Evolutionary conservation across 2,329 filamentous ascomycete species (phyloP).

Genomic region (Chalara sp.): DNA sequence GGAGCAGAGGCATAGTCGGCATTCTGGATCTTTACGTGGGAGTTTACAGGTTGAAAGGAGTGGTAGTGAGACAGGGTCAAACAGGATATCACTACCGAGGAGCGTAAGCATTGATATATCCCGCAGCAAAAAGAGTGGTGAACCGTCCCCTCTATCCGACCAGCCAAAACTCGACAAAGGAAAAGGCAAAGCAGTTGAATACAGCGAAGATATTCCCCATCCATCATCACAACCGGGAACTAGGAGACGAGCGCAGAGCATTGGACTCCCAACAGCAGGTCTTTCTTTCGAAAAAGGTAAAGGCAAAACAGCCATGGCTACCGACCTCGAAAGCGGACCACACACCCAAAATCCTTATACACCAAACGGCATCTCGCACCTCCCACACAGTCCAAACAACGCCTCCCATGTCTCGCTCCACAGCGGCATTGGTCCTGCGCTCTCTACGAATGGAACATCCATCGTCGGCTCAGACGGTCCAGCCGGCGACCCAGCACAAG

Average conservation of each 20-base stretch:
- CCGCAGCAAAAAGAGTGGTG: conserved; percentile 20
- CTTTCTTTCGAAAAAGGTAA: conserved; percentile 20
- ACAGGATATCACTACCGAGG: conserved; percentile 24
- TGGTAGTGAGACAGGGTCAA: conserved; percentile 22
- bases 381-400: conserved; percentile 18
- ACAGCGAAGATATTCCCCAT: conserved; percentile 6
- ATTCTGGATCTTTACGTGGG: conserved; percentile 35
- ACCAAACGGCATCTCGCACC: conserved; percentile 14
- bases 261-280: conserved; percentile 10
- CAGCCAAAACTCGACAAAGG: conserved; percentile 19
- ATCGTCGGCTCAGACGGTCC: conserved; percentile 28
- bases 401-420: conserved; percentile 19
- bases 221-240: background rate
- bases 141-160: conserved; percentile 10
- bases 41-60: conserved; percentile 42
- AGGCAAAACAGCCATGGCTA: conserved; percentile 19
- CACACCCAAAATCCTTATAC: conserved; percentile 16
- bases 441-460: conserved; percentile 28
- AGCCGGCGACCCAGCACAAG: conserved; percentile 53
- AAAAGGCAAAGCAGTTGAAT: conserved; percentile 20
- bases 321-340: conserved; percentile 25
- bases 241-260: conserved; percentile 14
- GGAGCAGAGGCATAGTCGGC: conserved; percentile 46
- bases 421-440: conserved; percentile 22
- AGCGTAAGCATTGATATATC: conserved; percentile 26